A percentile compares a stretch with the other conserved stretches of the same genome.
Conservation (phyloP, 768 basidiomycete species). For the Kockovaella imperatae region DNA sequence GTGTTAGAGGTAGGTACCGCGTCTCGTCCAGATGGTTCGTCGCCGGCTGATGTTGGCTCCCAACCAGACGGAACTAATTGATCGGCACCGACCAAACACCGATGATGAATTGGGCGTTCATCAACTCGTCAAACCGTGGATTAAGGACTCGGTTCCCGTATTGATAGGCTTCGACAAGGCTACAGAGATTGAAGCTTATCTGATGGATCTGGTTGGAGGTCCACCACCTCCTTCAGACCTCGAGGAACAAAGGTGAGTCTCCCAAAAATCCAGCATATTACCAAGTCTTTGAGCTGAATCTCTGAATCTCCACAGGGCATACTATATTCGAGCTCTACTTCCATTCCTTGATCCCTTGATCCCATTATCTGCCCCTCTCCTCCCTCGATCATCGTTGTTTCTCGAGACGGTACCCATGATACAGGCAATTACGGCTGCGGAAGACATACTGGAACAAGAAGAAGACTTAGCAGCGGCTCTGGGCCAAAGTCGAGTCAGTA, state of each 20-base stretch:
- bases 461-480: conserved; percentile 24
- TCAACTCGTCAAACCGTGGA: conserved; percentile 19
- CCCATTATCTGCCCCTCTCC: conserved; percentile 47
- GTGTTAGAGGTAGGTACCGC: conserved; percentile 47
- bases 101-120: conserved; percentile 32
- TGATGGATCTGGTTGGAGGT: conserved; percentile 1
- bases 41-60: conserved; percentile 7
- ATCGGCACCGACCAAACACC: conserved; percentile 41
- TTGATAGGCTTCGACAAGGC: conserved; percentile 8
- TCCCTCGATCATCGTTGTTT: conserved; percentile 51
- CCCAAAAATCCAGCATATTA: conserved; percentile 3
- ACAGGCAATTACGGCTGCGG: conserved; percentile 57
- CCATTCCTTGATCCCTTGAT: conserved; percentile 52
- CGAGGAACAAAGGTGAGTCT: conserved; percentile 4
- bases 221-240: neutral
- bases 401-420: conserved; percentile 67
- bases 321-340: conserved; percentile 24
- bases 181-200: conserved; percentile 4
- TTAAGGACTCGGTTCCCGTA: conserved; percentile 13
- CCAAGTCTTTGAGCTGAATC: too few relatives aligned
- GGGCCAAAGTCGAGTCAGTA: conserved; percentile 30
- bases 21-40: neutral
- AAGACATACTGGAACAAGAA: conserved; percentile 50
- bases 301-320: conserved; percentile 17
- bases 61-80: conserved; percentile 22